Conservation (phyloP, 2,329 filamentous ascomycete species). For the Aspergillus thermomutatus region DNA sequence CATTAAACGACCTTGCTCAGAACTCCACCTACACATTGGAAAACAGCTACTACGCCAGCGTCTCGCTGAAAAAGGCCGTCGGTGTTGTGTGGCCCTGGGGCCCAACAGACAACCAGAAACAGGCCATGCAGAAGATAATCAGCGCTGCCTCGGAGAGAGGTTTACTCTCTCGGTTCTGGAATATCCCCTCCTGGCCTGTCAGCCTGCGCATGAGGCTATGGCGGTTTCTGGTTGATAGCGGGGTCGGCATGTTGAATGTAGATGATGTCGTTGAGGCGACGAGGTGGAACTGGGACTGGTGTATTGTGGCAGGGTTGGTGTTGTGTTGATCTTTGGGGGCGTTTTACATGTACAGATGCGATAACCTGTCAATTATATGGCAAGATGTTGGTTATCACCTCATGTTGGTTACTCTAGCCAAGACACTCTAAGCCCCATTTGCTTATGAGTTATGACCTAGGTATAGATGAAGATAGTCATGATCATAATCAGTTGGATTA, state of each 20-base stretch:
- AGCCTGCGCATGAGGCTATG: conserved; percentile 4
- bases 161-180: background rate
- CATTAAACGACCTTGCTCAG: background rate
- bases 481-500: background rate
- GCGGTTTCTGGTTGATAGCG: conserved; percentile 3
- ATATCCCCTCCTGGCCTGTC: background rate
- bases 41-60: background rate
- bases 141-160: background rate
- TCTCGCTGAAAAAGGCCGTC: background rate
- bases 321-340: background rate
- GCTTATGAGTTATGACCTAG: background rate
- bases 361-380: background rate
- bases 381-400: background rate
- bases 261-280: background rate
- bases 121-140: background rate
- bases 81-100: background rate
- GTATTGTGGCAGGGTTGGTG: background rate
- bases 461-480: background rate
- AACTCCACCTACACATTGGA: background rate
- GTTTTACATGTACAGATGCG: background rate
- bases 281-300: background rate
- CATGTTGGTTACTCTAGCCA: background rate
- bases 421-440: background rate
- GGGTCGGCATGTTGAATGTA: conserved; percentile 2
- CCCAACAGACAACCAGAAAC: background rate